Evolutionary conservation across 495 filamentous ascomycete species (phyloP), one percentile per base, ranked within the genome.

Genomic region (Podospora tetraspora): DNA sequence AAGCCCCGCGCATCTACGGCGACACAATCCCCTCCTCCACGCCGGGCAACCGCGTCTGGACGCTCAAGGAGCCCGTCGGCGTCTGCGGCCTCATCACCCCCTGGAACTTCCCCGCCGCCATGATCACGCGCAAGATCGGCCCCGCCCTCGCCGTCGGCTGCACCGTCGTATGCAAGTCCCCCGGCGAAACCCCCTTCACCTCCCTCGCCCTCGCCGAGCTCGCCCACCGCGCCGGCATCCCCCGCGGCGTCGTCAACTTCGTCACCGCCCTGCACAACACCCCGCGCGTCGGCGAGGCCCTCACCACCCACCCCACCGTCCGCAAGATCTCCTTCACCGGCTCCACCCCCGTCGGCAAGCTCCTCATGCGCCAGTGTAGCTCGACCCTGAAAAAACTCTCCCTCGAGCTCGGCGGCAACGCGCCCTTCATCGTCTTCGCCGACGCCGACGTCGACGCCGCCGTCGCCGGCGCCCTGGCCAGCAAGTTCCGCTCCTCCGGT

Each of bases 81-180:
- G 94, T 99, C 13, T 96, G 92, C 73, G 94, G 93, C 13, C 81
- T 99, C 34, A 97, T 99, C 76, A 97, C 95, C 23, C 95, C 95
- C 25, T 97, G 93, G 93, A 97, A 97, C 80, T 97, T 96, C 79
- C 93, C 93, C 3, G 90, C 91, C 9, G 93, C 93, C 8, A 97
- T 97, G 93, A 90, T 96, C 71, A 94, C 93, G 3, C 82, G 93
- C 27, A 97, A 97, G 79, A 87, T 94, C 66, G 93, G 87, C 1
- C 91, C 93, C 3, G 93, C 93, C 25, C 81, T 97, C 65, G 93
- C 82, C 11, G 81, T 79, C 23, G 82, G 82, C 58, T 97, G 94
- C 76, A 94, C 94, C 1, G 89, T 94, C 0, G 92, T 97, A 0
- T 86, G 86, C 57, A 97, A 97, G 80, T 85, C 92, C 6, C 91